A percentile compares a stretch with the other conserved stretches of the same genome.
These are phyloP conservation scores for Alternaria postmessia DNA, from an alignment of 2,329 filamentous ascomycete genomes.

Conservation along the genomic window DNA sequence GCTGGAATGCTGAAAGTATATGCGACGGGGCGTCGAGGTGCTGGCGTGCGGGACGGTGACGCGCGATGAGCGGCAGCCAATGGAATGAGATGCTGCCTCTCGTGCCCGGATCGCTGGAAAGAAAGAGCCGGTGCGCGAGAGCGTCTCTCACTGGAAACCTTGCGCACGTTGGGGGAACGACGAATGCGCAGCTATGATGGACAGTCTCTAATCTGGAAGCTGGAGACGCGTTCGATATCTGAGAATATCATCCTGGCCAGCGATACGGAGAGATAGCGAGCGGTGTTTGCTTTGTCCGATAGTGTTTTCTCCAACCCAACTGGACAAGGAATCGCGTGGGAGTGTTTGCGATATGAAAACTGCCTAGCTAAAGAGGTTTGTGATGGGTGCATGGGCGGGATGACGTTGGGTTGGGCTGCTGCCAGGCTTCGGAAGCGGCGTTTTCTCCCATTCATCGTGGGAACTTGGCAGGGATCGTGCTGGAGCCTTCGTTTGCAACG, in stretches of 20 bases:
- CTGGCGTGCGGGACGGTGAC: conserved; percentile 32
- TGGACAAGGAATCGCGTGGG: neutral
- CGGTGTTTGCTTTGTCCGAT: conserved; percentile 1
- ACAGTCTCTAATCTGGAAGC: conserved; percentile 27
- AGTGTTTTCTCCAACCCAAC: neutral
- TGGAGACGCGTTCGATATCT: conserved; percentile 19
- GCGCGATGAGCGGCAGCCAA: conserved; percentile 38
- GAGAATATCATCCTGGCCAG: conserved; percentile 31
- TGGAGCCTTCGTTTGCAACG: neutral
- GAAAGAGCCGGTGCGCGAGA: conserved; percentile 38
- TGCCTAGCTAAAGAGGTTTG: conserved; percentile 1
- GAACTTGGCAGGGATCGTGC: conserved; percentile 28
- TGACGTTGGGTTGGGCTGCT: conserved; percentile 26
- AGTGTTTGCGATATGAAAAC: conserved; percentile 8
- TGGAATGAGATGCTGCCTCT: conserved; percentile 35
- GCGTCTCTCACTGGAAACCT: conserved; percentile 34
- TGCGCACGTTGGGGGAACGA: conserved; percentile 40
- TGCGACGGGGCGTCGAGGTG: conserved; percentile 38
- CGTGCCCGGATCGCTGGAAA: conserved; percentile 45
- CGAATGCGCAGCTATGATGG: conserved; percentile 35
- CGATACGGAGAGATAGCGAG: conserved; percentile 21
- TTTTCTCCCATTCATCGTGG: conserved; percentile 17
- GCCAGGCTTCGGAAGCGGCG: conserved; percentile 27
- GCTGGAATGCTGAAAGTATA: conserved; percentile 47
- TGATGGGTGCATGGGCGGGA: conserved; percentile 3